A percentile compares a stretch with the other conserved stretches of the same genome.
phyloP scores from a whole-genome alignment of 352 stramenopile species.

The Phytophthora litchii region DNA sequence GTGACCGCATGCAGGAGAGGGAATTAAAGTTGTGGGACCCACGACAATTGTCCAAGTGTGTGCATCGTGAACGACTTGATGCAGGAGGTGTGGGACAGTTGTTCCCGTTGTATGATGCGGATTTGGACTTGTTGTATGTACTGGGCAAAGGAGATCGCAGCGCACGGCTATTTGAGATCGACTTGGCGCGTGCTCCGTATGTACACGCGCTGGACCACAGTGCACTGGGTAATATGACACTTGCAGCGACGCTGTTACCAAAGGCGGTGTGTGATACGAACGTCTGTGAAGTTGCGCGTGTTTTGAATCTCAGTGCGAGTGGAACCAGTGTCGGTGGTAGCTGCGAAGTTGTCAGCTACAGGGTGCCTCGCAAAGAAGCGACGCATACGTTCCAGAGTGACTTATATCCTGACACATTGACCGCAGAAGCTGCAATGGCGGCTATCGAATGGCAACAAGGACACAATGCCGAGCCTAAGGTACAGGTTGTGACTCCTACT shows the following conservation, averaged over 20 bases:
- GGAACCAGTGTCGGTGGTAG: conserved; percentile 39
- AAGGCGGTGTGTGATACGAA: conserved; percentile 59
- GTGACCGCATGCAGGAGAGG: conserved; percentile 67
- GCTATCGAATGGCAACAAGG: conserved; percentile 50
- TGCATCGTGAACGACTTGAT: conserved; percentile 69
- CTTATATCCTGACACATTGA: conserved; percentile 71
- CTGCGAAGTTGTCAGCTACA: conserved; percentile 72
- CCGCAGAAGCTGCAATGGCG: conserved; percentile 43
- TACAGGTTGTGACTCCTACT: conserved; percentile 44
- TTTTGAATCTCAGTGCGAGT: conserved; percentile 61
- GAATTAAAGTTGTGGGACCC: conserved; percentile 84
- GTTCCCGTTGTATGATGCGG: conserved; percentile 71
- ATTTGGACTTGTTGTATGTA: conserved; percentile 74
- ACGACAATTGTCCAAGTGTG: conserved; percentile 48
- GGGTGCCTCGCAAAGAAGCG: conserved; percentile 67
- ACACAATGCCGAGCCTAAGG: conserved; percentile 46
- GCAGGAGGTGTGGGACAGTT: conserved; percentile 68
- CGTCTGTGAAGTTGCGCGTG: conserved; percentile 65
- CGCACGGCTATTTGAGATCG: conserved; percentile 65
- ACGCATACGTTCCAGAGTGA: conserved; percentile 72
- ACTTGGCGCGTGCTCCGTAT: conserved; percentile 38
- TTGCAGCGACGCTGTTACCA: conserved; percentile 56
- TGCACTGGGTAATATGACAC: conserved; percentile 56
- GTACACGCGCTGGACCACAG: conserved; percentile 63
- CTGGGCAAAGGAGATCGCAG: conserved; percentile 75